Percentiles rank a stretch among this genome's conserved stretches.
Conservation (phyloP, 2,329 filamentous ascomycete species). For the Cordyceps cateniannulata region DNA sequence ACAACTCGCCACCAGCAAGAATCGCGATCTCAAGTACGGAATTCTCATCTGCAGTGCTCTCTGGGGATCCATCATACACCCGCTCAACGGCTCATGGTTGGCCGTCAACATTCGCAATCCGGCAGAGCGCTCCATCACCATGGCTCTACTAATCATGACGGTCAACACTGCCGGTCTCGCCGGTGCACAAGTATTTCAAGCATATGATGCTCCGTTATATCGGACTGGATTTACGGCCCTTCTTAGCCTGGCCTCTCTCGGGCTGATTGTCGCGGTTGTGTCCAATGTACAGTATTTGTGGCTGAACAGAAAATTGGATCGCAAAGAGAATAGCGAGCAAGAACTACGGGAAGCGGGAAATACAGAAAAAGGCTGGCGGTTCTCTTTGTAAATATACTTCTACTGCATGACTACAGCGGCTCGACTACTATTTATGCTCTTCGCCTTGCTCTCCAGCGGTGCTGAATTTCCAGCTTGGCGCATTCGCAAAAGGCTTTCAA, state of each 20-base stretch:
- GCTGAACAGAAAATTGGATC: constrained; percentile 24
- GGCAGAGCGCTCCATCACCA: constrained; percentile 25
- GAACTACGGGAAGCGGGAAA: background rate
- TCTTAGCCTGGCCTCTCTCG: constrained; percentile 20
- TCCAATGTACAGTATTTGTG: constrained; percentile 30
- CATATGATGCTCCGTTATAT: constrained; percentile 24
- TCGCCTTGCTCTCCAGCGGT: no score
- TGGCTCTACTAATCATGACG: constrained; percentile 28
- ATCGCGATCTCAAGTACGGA: background rate
- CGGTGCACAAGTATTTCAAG: constrained; percentile 25
- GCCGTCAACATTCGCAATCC: constrained; percentile 23
- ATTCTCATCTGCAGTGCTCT: background rate
- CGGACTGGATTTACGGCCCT: constrained; percentile 23
- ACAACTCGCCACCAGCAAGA: background rate
- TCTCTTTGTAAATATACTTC: background rate
- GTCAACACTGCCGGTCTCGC: constrained; percentile 26
- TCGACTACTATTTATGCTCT: no score
- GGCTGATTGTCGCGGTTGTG: constrained; percentile 16
- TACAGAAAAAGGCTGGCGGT: background rate
- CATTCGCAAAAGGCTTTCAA: no score
- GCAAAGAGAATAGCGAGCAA: background rate
- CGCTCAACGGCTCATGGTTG: constrained; percentile 24
- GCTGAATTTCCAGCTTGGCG: no score
- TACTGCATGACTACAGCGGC: no score
- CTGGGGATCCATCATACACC: background rate